Evolutionary conservation across 2,329 filamentous ascomycete species (phyloP), one percentile per base, ranked within the genome.

Genomic region (Monosporascus cannonballus): DNA sequence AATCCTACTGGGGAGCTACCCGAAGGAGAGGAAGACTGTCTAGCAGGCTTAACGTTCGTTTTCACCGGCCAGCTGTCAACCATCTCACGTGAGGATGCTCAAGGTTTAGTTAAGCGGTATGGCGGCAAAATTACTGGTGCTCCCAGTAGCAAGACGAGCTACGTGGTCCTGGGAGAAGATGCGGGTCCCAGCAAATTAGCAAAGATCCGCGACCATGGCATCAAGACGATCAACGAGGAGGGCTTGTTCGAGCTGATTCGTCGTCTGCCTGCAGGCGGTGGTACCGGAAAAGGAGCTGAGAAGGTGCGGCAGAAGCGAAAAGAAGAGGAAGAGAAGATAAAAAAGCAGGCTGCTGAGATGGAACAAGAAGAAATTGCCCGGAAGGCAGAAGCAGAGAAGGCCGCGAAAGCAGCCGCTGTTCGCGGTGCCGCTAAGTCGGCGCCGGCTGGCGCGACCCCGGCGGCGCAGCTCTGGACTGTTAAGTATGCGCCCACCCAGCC

Each of bases 201-300:
- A 59, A 96, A 92, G 60, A 97, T 99, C 60, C 78, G 81, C 52
- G 80, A 90, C 20, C 75, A 88, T 61, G 83, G 83, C 0, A 83
- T 97, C 67, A 96, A 91, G 69, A 95, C 92, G 0, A 96, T 99
- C 64, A 87, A 96, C 62, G 95, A 99, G 67, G 83, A 95, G 60
- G 95, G 94, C 1, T 74, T 99, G 3, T 96, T 96, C 60, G 86
- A 89, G 54, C 79, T 99, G 45, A 95, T 99, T 60, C 80, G 84
- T 55, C 76, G 75, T 27, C 77, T 97, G 50, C 93, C 94, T 39
- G 87, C 90, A 1, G 88, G 90, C 64, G 94, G 95, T 46, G 94
- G 95, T 7, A 83, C 86, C 63, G 89, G 91, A 44, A 92, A 93
- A 65, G 92, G 90, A 30, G 94, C 92, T 6, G 89, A 89, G 62